Percentiles rank a stretch among this genome's conserved stretches.
Conservation (phyloP, 1,284 basidiomycete genomes). For the Gomphus sp. region DNA sequence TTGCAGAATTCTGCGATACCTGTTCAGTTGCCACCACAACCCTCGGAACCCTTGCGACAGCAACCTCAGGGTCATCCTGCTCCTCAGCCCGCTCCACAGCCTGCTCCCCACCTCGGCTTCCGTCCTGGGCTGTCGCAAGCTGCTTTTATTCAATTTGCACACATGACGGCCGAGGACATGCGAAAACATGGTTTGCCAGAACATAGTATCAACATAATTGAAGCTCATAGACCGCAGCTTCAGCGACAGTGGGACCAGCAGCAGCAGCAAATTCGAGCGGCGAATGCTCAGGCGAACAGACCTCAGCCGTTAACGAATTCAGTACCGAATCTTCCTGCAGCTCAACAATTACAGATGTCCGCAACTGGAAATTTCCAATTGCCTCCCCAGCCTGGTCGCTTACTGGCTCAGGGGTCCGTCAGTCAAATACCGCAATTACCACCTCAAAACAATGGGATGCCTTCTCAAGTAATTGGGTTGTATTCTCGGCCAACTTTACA, state of each 20-base stretch:
- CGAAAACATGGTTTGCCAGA: constrained; percentile 41
- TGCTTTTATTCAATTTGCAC: constrained; percentile 16
- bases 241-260: constrained; percentile 17
- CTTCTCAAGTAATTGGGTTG: constrained; percentile 32
- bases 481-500: not conserved
- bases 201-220: constrained; percentile 45
- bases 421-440: constrained; percentile 38
- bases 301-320: not conserved
- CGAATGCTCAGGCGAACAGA: not conserved
- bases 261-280: constrained; percentile 5
- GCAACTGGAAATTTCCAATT: not conserved
- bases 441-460: constrained; percentile 59
- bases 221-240: constrained; percentile 34
- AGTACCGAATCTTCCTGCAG: not conserved
- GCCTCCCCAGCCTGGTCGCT: constrained; percentile 11
- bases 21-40: not conserved
- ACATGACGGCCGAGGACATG: constrained; percentile 39
- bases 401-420: constrained; percentile 60
- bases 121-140: constrained; percentile 14
- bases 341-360: not conserved
- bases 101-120: constrained; percentile 13
- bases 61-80: constrained; percentile 4
- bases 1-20: constrained; percentile 1
- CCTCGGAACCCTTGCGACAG: constrained; percentile 5
- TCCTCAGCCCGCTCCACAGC: constrained; percentile 11